These are phyloP conservation scores for Spergularia azorica DNA, from an alignment of 179 eudicot genomes.

Conservation along the genomic window DNA sequence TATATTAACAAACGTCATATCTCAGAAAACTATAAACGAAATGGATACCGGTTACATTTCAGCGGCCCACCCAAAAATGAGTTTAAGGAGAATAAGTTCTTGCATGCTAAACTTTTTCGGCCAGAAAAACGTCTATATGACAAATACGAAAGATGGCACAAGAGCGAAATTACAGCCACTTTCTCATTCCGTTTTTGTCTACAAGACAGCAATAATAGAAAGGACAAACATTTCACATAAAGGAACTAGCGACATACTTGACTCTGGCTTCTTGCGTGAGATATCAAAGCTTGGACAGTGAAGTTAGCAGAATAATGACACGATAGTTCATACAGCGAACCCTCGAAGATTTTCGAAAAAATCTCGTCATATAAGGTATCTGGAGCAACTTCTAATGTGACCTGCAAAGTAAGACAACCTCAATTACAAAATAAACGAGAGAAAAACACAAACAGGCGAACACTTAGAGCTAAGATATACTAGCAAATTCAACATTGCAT, in stretches of 20 bases:
- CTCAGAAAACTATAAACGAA: not conserved
- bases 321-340: conserved; percentile 61
- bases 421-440: not conserved
- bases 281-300: conserved; percentile 81
- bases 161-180: not conserved
- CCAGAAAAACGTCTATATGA: too few relatives aligned
- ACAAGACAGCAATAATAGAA: not conserved
- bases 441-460: not conserved
- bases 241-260: conserved; percentile 57
- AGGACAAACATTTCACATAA: not conserved
- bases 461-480: not conserved
- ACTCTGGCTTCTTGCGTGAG: conserved; percentile 63
- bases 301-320: conserved; percentile 74
- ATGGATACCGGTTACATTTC: not conserved
- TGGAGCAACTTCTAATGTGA: conserved; percentile 89
- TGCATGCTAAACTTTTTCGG: too few relatives aligned
- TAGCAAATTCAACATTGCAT: not conserved
- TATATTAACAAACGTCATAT: conserved; percentile 17
- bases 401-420: conserved; percentile 48
- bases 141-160: not conserved
- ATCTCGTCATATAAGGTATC: conserved; percentile 63
- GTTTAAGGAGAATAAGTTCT: too few relatives aligned
- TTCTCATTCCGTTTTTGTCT: not conserved
- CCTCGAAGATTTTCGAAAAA: conserved; percentile 60
- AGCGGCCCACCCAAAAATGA: not conserved